Evolutionary conservation across 2,329 filamentous ascomycete genomes (phyloP).

Genomic region (Aspergillus pseudonomiae): DNA sequence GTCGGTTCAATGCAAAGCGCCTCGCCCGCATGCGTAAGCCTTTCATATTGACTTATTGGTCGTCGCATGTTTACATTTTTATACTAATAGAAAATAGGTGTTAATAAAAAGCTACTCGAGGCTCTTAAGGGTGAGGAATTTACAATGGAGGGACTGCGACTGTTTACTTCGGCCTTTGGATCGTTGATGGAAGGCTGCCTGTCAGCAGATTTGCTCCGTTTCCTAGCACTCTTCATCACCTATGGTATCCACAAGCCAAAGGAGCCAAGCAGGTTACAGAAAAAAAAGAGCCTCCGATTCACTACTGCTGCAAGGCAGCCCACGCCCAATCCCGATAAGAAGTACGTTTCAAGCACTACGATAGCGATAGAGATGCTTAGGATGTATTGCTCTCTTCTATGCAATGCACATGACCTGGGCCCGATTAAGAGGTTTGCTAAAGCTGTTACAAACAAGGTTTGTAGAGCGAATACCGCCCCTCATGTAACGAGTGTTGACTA

Average conservation of each 20-base stretch:
- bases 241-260: constrained; percentile 77
- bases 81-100: constrained; percentile 58
- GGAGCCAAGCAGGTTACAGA: constrained; percentile 43
- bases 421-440: constrained; percentile 86
- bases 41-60: constrained; percentile 11
- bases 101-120: constrained; percentile 86
- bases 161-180: constrained; percentile 78
- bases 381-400: constrained; percentile 78
- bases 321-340: constrained; percentile 38
- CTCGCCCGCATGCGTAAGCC: constrained; percentile 86
- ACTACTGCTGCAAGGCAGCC: constrained; percentile 32
- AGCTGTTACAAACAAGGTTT: constrained; percentile 91
- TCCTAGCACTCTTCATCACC: constrained; percentile 87
- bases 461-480: constrained; percentile 22
- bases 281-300: constrained; percentile 49
- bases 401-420: constrained; percentile 67
- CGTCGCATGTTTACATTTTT: not conserved
- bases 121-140: constrained; percentile 85
- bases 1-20: constrained; percentile 86
- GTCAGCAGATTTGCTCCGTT: constrained; percentile 81
- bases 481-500: constrained; percentile 8
- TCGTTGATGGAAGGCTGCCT: constrained; percentile 78
- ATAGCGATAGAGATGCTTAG: constrained; percentile 74
- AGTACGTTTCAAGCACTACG: constrained; percentile 62
- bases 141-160: constrained; percentile 68